Evolutionary conservation across 768 basidiomycete genomes (phyloP), one percentile per base, ranked within the genome.

Genomic region (Stropharia rugosoannulata): DNA sequence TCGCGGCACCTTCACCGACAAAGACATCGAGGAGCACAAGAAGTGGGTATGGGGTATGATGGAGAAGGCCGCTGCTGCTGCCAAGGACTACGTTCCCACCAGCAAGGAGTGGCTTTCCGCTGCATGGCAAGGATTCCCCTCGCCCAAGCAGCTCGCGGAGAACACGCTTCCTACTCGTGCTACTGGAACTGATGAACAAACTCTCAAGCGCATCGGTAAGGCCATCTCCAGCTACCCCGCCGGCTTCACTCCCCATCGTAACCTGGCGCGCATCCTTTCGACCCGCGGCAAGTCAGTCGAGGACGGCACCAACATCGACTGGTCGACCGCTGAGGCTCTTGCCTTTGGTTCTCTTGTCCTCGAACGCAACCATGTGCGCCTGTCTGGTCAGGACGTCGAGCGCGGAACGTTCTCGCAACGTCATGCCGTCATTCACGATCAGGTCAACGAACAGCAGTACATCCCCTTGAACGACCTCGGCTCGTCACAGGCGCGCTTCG

Each of bases 41-140:
- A 91, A 89, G 64, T 99, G 97, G 97, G 97, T 99, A 3, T 97
- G 94, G 95, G 93, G 94, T 35, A 96, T 95, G 92, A 80, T 99
- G 55, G 97, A 99, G 74, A 95, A 89, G 73, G 94, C 97, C 7
- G 86, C 90, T n/a, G 85, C 82, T n/a, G 93, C 83, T 8, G 81
- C 92, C 11, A 97, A 98, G 76, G 93, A 98, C 69, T 99, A 99
- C 71, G 86, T 95, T 39, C 94, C 97, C 11, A 90, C 93, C 3
- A 83, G 85, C 65, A 93, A 94, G 68, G 97, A 99, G 68, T 98
- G 97, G 97, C 85, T 98, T 37, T 98, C 97, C 2, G 90, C 94
- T 7, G 89, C 93, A 1, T 99, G 97, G 97, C 92, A 90, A 52
- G 96, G 96, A 12, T 99, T 99, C 87, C 97, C 97, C 2, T 93